These are phyloP conservation scores for Aspergillus sclerotiicarbonarius DNA, from an alignment of 495 filamentous ascomycete genomes.

Conservation along the genomic window DNA sequence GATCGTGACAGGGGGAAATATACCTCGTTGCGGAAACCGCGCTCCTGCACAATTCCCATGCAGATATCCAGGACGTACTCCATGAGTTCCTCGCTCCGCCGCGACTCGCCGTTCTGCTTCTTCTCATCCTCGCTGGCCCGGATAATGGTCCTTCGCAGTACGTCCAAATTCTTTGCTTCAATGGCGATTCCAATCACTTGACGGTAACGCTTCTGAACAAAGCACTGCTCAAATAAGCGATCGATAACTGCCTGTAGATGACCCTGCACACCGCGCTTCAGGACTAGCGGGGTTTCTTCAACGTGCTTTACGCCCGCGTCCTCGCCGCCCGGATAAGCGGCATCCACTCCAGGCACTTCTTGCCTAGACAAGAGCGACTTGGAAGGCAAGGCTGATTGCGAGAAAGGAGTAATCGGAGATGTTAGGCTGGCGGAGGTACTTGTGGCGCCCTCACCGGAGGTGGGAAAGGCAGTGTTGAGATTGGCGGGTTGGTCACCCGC, in stretches of 20 bases:
- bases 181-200: slow-evolving; percentile 99
- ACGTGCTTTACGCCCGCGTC: slow-evolving; percentile 50
- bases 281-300: slow-evolving; percentile 54
- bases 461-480: slow-evolving; percentile 70
- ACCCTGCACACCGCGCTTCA: slow-evolving; percentile 58
- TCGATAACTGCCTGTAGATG: slow-evolving; percentile 81
- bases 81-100: slow-evolving; percentile 85
- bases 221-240: slow-evolving; percentile 86
- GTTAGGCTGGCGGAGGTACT: slow-evolving; percentile 69
- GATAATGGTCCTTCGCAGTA: slow-evolving; percentile 83
- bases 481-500: slow-evolving; percentile 60
- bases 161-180: slow-evolving; percentile 88
- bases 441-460: slow-evolving; percentile 57
- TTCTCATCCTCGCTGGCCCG: slow-evolving; percentile 77
- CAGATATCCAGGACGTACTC: slow-evolving; percentile 95
- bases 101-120: slow-evolving; percentile 55
- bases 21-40: slow-evolving; percentile 77
- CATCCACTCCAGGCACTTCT: slow-evolving; percentile 60
- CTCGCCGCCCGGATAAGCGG: slow-evolving; percentile 53
- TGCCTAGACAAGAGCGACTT: slow-evolving; percentile 88
- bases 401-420: slow-evolving; percentile 90
- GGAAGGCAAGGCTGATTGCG: slow-evolving; percentile 82
- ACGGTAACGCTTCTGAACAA: slow-evolving; percentile 80
- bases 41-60: slow-evolving; percentile 97
- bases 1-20: slow-evolving; percentile 19